Base-by-base conservation (phyloP, 768 basidiomycete species). In the Dioszegia aurantiaca region DNA sequence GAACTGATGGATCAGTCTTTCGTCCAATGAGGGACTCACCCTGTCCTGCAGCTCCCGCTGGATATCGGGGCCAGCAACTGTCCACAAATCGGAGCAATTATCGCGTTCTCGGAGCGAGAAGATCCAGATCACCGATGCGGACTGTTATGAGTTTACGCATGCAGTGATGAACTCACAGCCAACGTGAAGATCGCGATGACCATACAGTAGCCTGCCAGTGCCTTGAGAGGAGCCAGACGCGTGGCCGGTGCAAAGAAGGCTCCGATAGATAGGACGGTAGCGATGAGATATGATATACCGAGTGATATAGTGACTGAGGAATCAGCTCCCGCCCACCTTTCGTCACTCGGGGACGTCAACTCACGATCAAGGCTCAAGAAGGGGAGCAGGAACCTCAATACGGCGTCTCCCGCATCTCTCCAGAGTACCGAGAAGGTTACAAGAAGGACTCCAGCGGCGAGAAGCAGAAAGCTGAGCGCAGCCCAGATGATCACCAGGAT, bases 81-180 rank as follows among this genome's bases (percentile, higher is more conserved):
- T 27, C 82, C 85, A 93, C 24, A 83, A 76, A 0, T 59, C 60
- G 60, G 84, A 82, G 77, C 86, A 93, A 65, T 88, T 84, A 42
- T 78, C 77, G 26, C 86, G 83, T 72, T 90, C 86, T 55, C 81
- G 77, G 17, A 93, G 80, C 4, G 90, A 89, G 71, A 79, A 88
- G 77, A 87, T 84, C 91, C 91, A 94, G 49, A 93, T 78, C 63
- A 83, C 82, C 21, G 85, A 83, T 59, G 88, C 90, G 26, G 89
- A 77, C 67, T 67, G 12, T 43, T 8, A 28, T 1, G 1, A 10
- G 8, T 11, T 21, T 9, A 14, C 28, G n/a, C 11, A 30, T 41
- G 4, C 19, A n/a, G 21, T 26, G 5, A 11, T 24, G 48, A 4
- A 57, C 62, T 44, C 33, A 64, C 62, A 6, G 26, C 30, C 4